Evolutionary conservation across 1,139 yeast genomes (phyloP).

Genomic region (Protomyces lactucae-debilis): DNA sequence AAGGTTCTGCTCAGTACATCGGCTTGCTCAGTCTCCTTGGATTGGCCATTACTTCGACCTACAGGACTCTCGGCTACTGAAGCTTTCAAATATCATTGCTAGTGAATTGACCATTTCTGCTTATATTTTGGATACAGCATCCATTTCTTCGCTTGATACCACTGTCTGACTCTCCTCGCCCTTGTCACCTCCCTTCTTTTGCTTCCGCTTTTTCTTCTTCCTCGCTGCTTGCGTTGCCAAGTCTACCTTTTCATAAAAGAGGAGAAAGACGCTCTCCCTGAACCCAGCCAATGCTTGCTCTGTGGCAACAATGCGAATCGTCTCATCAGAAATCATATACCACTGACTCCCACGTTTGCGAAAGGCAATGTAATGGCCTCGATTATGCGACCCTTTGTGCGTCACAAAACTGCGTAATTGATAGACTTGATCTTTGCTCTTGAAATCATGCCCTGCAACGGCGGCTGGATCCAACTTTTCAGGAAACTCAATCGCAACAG

Average conservation of each 20-base stretch:
- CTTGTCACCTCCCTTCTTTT: neutral
- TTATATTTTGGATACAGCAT: neutral
- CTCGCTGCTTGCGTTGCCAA: neutral
- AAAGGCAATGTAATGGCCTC: constrained; percentile 23
- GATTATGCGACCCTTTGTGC: constrained; percentile 17
- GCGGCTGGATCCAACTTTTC: neutral
- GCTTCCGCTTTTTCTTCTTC: constrained; percentile 4
- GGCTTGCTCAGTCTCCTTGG: constrained; percentile 17
- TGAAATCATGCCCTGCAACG: neutral
- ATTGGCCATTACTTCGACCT: constrained; percentile 3
- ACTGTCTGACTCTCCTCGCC: neutral
- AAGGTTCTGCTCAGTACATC: constrained; percentile 13
- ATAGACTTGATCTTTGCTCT: neutral
- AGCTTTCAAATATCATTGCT: neutral
- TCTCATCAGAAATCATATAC: constrained; percentile 21
- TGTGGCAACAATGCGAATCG: constrained; percentile 2
- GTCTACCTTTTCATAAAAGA: constrained; percentile 20
- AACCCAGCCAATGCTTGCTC: neutral
- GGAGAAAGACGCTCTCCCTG: constrained; percentile 5
- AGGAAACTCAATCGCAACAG: constrained; percentile 6
- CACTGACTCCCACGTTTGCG: constrained; percentile 10
- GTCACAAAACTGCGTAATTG: constrained; percentile 20
- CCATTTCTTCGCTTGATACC: neutral
- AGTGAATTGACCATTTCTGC: neutral
- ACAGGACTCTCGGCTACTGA: constrained; percentile 12